Base-by-base conservation (phyloP, 83 land plant genomes). In the Picea abies region DNA sequence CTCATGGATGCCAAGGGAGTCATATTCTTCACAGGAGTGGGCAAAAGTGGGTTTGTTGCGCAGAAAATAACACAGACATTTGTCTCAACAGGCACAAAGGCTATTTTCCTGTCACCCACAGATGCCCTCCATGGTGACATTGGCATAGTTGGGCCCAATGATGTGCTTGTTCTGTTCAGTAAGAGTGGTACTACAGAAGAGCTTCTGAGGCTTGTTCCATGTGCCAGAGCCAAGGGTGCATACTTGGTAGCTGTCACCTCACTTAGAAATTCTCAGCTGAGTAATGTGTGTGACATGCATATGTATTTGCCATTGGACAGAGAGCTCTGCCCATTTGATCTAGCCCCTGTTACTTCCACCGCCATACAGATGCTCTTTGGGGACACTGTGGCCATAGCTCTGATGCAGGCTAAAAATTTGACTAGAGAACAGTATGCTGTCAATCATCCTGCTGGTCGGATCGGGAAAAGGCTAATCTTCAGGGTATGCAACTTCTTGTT, bases 321-420 rank as follows among this genome's bases (percentile, higher is more conserved):
- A 81, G 99, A 98, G 86, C 72, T 98, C 56, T 98, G 99, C 84
- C 99, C 99, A 32, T 98, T 96, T 60, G 95, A 93, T 88, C 84
- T 98, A 60, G 99, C 99, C 68, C 99, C 99, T 58, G 97, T 98
- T 26, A 98, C 99, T 12, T 96, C 97, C 10, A 91, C 99, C 9
- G 94, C 97, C 47, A 96, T 96, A 66, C 99, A 98, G 91, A 96
- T 98, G 98, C 92, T 98, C 14, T 98, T 98, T 84, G 99, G 98
- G 32, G 99, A 98, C 76, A 98, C 99, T 4, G 95, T 98, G 17
- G 97, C 98, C 5, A 90, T 94, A 17, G 97, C 98, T 37, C 87
- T 98, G 11, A 98, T 98, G 99, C 90, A 66, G 61, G 99, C 99
- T n/a, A 89, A 91, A 89, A 88, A 91, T 35, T 79, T 98, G 84